Evolutionary conservation across 352 stramenopile genomes (phyloP).

Genomic region (Phytophthora sp.): DNA sequence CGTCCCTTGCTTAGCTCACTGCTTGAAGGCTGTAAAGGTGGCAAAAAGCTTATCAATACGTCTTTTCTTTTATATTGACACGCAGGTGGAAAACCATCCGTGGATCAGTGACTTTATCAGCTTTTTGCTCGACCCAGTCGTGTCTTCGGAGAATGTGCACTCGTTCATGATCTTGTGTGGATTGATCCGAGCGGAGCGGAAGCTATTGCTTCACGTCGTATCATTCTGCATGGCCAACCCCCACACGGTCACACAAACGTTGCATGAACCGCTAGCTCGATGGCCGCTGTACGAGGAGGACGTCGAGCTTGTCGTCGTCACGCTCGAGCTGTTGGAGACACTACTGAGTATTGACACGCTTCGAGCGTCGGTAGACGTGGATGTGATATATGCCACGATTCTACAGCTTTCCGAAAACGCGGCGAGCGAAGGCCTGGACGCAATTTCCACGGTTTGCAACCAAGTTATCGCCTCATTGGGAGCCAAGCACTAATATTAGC

Average conservation of each 20-base stretch:
- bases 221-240: constrained; percentile 46
- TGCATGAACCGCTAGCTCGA: constrained; percentile 52
- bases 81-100: constrained; percentile 42
- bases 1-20: constrained; percentile 1
- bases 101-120: constrained; percentile 57
- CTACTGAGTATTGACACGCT: constrained; percentile 46
- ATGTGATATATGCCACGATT: constrained; percentile 55
- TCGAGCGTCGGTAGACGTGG: constrained; percentile 42
- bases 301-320: constrained; percentile 58
- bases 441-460: constrained; percentile 45
- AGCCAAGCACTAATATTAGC: constrained; percentile 23
- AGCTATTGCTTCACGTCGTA: constrained; percentile 47
- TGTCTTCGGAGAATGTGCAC: constrained; percentile 59
- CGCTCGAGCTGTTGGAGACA: constrained; percentile 49
- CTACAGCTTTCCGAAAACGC: constrained; percentile 56
- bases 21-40: background rate
- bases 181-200: constrained; percentile 39
- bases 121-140: constrained; percentile 49
- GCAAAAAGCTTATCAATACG: background rate
- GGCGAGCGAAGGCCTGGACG: constrained; percentile 49
- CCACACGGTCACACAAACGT: constrained; percentile 43
- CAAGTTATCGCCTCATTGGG: constrained; percentile 39
- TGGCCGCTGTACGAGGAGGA: constrained; percentile 78
- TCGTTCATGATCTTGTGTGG: constrained; percentile 52
- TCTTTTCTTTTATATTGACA: constrained; percentile 10